Conservation (phyloP, 1,139 yeast genomes). For the Protomyces arabidopsidicola region DNA sequence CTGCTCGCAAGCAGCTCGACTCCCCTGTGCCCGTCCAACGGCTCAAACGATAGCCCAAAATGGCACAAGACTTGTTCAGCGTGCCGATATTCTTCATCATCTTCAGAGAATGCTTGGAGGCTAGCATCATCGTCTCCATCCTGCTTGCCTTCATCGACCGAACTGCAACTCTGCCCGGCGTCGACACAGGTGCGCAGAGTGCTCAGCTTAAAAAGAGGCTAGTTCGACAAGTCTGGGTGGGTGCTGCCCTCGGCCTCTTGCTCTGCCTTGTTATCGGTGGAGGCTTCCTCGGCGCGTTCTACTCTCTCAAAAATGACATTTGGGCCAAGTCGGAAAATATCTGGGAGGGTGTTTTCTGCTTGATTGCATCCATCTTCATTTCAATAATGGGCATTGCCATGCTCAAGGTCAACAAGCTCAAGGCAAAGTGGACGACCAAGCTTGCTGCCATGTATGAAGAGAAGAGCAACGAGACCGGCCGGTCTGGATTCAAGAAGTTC, state of each 20-base stretch:
- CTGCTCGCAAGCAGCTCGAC: no score
- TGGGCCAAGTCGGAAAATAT: slow-evolving; percentile 86
- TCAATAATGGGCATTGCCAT: slow-evolving; percentile 88
- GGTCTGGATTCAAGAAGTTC: slow-evolving; percentile 41
- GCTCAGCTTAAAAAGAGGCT: slow-evolving; percentile 56
- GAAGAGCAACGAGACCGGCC: slow-evolving; percentile 31
- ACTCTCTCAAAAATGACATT: slow-evolving; percentile 69
- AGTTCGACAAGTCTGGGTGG: slow-evolving; percentile 71
- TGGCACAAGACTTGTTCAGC: slow-evolving; percentile 43
- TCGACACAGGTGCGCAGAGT: slow-evolving; percentile 38
- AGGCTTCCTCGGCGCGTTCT: slow-evolving; percentile 79
- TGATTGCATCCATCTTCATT: slow-evolving; percentile 77
- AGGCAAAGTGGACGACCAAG: slow-evolving; percentile 88
- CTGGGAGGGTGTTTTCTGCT: slow-evolving; percentile 86
- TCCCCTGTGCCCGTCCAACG: no score
- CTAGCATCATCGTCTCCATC: slow-evolving; percentile 82
- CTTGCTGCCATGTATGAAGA: slow-evolving; percentile 62
- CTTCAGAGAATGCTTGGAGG: slow-evolving; percentile 85
- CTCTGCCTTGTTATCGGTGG: slow-evolving; percentile 76
- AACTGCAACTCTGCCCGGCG: slow-evolving; percentile 40
- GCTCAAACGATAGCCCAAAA: not conserved
- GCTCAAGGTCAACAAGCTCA: slow-evolving; percentile 83
- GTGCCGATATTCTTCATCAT: slow-evolving; percentile 69
- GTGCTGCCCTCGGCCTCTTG: slow-evolving; percentile 65
- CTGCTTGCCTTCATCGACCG: slow-evolving; percentile 84